Evolutionary conservation across 208 protist genomes (phyloP).

Genomic region (Crithidia brevicula): DNA sequence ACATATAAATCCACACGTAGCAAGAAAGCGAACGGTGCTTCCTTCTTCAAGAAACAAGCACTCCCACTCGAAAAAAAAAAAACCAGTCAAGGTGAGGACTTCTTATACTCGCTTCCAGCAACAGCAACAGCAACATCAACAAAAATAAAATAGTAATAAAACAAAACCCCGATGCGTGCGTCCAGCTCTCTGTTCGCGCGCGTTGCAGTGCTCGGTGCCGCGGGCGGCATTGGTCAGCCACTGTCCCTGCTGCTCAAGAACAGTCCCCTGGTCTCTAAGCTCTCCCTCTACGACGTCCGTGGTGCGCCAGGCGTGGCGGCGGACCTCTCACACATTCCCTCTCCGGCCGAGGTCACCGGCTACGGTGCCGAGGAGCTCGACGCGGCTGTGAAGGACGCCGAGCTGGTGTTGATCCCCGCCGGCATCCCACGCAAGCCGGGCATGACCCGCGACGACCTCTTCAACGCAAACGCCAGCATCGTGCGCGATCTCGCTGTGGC

Average conservation of each 20-base stretch:
- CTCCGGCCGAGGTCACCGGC: slow-evolving; percentile 75
- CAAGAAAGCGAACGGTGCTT: no score
- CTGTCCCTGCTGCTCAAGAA: slow-evolving; percentile 95
- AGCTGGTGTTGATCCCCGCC: slow-evolving; percentile 94
- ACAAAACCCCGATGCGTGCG: no score
- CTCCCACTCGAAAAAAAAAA: slow-evolving; percentile 2
- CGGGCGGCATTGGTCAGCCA: slow-evolving; percentile 97
- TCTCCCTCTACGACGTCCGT: slow-evolving; percentile 93
- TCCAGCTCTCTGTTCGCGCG: slow-evolving; percentile 13
- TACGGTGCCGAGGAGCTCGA: slow-evolving; percentile 69
- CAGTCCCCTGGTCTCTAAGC: slow-evolving; percentile 65
- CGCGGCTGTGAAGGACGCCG: slow-evolving; percentile 69
- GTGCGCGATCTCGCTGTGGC: slow-evolving; percentile 86
- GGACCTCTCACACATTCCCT: slow-evolving; percentile 90
- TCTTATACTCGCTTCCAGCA: no score
- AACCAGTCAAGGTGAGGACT: no score
- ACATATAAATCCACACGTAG: no score
- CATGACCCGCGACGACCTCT: slow-evolving; percentile 97
- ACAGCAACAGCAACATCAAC: no score
- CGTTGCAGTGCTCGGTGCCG: slow-evolving; percentile 94
- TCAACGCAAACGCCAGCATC: slow-evolving; percentile 95
- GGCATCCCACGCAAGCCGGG: slow-evolving; percentile 96
- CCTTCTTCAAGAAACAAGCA: no score
- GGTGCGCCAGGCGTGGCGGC: slow-evolving; percentile 86
- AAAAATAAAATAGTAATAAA: no score